Evolutionary conservation across 1,284 basidiomycete genomes (phyloP).

Genomic region (Marasmius sp.): DNA sequence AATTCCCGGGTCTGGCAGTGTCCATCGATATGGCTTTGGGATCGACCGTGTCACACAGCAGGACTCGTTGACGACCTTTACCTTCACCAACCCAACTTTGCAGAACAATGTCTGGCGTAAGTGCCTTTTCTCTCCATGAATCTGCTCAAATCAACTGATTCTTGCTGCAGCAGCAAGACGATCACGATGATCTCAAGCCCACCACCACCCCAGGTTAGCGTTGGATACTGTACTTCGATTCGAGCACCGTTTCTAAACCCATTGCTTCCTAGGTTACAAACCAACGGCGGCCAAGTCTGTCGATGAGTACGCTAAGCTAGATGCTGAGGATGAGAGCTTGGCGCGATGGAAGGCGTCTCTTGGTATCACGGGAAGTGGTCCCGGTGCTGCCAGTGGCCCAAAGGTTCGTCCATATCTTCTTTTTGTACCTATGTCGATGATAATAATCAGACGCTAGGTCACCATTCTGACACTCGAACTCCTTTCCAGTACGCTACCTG

Average conservation of each 20-base stretch:
- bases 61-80: background rate
- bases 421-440: conserved; percentile 3
- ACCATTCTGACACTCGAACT: conserved; percentile 72
- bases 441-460: conserved; percentile 44
- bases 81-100: background rate
- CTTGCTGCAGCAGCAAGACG: conserved; percentile 44
- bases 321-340: conserved; percentile 84
- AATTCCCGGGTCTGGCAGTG: background rate
- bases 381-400: conserved; percentile 47
- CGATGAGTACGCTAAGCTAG: conserved; percentile 75
- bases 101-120: conserved; percentile 42
- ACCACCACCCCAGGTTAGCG: conserved; percentile 60
- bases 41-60: background rate
- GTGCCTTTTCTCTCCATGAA: conserved; percentile 13
- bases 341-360: conserved; percentile 90
- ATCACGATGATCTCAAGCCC: conserved; percentile 65
- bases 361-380: conserved; percentile 67
- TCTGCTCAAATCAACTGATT: background rate
- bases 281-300: conserved; percentile 60
- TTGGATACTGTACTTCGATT: background rate
- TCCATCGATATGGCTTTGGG: background rate
- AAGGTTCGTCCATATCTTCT: conserved; percentile 49
- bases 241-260: conserved; percentile 17
- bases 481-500: conserved; percentile 62
- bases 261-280: conserved; percentile 62